Base-by-base conservation (phyloP, 352 stramenopile species). In the Pythium inflatum region DNA sequence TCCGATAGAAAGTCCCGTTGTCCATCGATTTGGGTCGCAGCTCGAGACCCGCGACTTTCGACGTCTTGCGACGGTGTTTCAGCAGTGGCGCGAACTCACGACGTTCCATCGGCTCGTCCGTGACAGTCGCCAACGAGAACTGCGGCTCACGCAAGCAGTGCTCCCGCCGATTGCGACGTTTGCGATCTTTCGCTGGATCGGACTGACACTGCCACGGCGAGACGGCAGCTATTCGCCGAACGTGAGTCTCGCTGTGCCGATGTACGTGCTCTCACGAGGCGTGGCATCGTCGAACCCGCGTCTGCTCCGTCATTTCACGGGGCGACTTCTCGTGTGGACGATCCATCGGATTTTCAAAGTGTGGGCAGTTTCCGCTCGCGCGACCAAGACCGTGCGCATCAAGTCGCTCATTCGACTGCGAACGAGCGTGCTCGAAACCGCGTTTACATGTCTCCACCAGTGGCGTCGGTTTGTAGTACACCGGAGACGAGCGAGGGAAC, bases 151-250 rank as follows among this genome's bases (percentile, higher is more conserved):
- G 0, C 74, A 78, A 8, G 53, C 69, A 0, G 20, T 80, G 6
- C 59, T 81, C 20, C 56, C 77, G 14, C 62, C 76, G 3, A 54
- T 73, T 20, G 81, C 79, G 43, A 81, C 74, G 9, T 62, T 77
- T 48, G 74, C 79, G 0, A 20, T 90, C 14, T 88, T 90, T 55
- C 79, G 68, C 25, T 92, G 84, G 82, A 62, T 90, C 31, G 54
- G 53, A 5, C 11, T 66, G 5, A 73, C 65, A 36, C 69, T 92
- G 0, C 81, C 71, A 73, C 28, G 60, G 70, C 20, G 28, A 77
- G 8, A 14, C 56, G 41, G 74, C 80, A n/a, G n/a, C n/a, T n/a
- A n/a, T n/a, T 9, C 0, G 12, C 13, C 28, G 9, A 72, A 59
- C 1, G 49, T 73, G 7, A 80, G 58, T 30, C 64, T 68, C n/a